Conservation (phyloP, 352 stramenopile genomes). For the Pythium monospermum region DNA sequence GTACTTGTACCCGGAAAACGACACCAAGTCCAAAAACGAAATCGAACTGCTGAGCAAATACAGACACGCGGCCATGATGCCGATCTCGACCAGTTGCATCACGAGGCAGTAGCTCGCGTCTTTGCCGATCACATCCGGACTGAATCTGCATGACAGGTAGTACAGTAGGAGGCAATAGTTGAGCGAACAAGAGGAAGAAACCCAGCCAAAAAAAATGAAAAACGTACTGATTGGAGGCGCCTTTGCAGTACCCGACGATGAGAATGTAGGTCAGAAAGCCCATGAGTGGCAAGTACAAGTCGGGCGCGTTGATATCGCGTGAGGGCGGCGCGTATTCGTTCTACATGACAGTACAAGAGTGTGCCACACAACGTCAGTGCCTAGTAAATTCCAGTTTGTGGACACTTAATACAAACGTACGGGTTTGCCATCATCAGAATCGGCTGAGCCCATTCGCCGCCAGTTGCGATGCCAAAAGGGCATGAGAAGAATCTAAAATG, state of each 20-base stretch:
- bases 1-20: constrained; percentile 99
- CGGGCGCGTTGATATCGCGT: constrained; percentile 95
- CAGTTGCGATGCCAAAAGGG: constrained; percentile 87
- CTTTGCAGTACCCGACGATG: constrained; percentile 95
- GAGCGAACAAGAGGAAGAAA: not conserved
- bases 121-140: constrained; percentile 93
- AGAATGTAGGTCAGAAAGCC: constrained; percentile 99
- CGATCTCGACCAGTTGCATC: constrained; percentile 91
- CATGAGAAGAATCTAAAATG: constrained; percentile 67
- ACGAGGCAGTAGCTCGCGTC: constrained; percentile 90
- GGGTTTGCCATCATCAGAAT: constrained; percentile 57
- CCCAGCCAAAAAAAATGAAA: too few species aligned
- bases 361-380: not conserved
- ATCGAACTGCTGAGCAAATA: constrained; percentile 93
- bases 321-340: constrained; percentile 88
- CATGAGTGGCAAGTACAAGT: constrained; percentile 99
- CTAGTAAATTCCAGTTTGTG: not conserved
- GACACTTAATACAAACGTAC: too few species aligned
- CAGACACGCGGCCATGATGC: constrained; percentile 90
- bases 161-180: not conserved
- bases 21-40: constrained; percentile 94
- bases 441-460: constrained; percentile 57
- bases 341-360: constrained; percentile 14
- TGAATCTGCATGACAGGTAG: constrained; percentile 84
- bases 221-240: constrained; percentile 87